phyloP scores from a whole-genome alignment of 1,139 yeast genomes.

The Debaryomycetaceae sp. region DNA sequence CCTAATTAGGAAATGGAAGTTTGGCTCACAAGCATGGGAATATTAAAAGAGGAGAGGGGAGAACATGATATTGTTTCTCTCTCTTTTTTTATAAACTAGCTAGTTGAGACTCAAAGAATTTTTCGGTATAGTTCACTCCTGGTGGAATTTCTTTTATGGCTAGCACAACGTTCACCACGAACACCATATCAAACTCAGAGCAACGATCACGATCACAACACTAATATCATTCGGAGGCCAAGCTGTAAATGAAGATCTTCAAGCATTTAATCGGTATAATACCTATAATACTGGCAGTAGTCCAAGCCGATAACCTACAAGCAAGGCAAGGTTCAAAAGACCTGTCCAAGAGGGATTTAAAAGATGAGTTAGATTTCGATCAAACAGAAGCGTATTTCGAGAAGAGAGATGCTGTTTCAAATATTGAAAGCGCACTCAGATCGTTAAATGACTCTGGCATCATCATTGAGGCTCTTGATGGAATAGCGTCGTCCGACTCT shows the following conservation, averaged over 20 bases:
- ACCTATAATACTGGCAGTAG: neutral
- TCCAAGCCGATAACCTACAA: neutral
- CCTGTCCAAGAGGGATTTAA: neutral
- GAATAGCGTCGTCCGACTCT: slow-evolving; percentile 22
- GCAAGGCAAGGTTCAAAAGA: neutral
- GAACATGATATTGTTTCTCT: neutral
- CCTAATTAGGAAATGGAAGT: slow-evolving; percentile 10
- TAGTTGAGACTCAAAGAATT: neutral
- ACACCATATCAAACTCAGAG: neutral
- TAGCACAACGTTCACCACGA: neutral
- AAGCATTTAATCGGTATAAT: neutral
- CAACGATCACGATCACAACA: neutral
- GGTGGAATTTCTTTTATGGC: neutral
- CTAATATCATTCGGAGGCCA: too few species aligned
- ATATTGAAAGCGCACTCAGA: slow-evolving; percentile 20
- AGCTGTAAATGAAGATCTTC: neutral
- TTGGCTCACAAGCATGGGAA: neutral
- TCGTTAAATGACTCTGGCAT: slow-evolving; percentile 27
- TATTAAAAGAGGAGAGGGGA: neutral
- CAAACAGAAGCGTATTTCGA: neutral
- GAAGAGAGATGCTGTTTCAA: slow-evolving; percentile 8
- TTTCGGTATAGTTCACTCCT: neutral
- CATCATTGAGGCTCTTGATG: slow-evolving; percentile 25
- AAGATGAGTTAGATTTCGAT: neutral
- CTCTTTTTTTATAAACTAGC: neutral